Percentiles rank a stretch among this genome's conserved stretches.
phyloP scores from a whole-genome alignment of 2,329 filamentous ascomycete species.

The Zasmidium citrigriseum region DNA sequence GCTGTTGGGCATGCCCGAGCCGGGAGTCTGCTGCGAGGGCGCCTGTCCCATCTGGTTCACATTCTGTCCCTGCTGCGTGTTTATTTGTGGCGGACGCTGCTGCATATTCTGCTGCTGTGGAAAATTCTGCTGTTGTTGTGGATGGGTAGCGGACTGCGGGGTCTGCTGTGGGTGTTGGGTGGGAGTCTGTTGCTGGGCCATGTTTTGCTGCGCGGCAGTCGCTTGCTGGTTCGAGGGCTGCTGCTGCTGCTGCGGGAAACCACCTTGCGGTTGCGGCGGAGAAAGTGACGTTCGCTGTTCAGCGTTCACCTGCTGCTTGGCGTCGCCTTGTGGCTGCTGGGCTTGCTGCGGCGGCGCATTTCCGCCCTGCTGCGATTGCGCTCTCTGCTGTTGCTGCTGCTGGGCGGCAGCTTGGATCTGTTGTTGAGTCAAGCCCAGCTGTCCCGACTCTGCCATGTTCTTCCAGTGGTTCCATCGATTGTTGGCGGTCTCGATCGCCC shows the following conservation, averaged over 20 bases:
- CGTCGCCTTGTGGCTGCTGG: slow-evolving; percentile 19
- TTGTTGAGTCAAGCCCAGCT: slow-evolving; percentile 10
- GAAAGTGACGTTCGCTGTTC: slow-evolving; percentile 18
- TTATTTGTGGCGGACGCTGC: slow-evolving; percentile 24
- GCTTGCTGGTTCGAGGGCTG: slow-evolving; percentile 20
- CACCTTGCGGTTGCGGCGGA: slow-evolving; percentile 21
- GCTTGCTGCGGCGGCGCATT: slow-evolving; percentile 20
- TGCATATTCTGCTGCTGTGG: slow-evolving; percentile 28
- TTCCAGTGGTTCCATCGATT: slow-evolving; percentile 20
- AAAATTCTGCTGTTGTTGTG: slow-evolving; percentile 32
- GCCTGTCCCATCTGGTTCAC: slow-evolving; percentile 20
- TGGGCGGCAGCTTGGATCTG: not conserved
- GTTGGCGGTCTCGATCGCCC: slow-evolving; percentile 12
- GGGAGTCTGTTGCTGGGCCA: slow-evolving; percentile 25
- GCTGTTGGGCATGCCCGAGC: slow-evolving; percentile 21
- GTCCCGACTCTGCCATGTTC: slow-evolving; percentile 13
- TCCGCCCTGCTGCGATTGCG: slow-evolving; percentile 23
- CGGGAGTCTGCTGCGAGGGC: slow-evolving; percentile 21
- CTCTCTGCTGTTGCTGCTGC: slow-evolving; percentile 16
- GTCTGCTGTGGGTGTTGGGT: slow-evolving; percentile 35
- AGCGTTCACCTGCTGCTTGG: slow-evolving; percentile 11
- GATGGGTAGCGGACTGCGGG: slow-evolving; percentile 31
- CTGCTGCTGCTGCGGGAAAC: slow-evolving; percentile 18
- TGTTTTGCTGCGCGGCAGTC: slow-evolving; percentile 20
- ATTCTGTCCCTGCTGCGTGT: slow-evolving; percentile 23